Conservation (phyloP, 768 basidiomycete genomes). For the Russula compacta region DNA sequence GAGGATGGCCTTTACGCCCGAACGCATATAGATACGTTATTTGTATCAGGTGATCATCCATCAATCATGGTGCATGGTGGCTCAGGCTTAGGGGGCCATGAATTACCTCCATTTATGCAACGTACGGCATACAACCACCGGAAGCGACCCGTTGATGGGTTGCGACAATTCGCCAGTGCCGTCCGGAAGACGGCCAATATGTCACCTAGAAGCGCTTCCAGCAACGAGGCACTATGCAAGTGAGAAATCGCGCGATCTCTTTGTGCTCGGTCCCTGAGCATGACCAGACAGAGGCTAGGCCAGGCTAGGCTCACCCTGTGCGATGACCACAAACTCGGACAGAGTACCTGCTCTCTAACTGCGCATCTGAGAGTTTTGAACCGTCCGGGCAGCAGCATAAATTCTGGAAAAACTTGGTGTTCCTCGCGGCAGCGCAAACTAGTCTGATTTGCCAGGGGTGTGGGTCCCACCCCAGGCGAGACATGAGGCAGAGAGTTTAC, state of each 20-base stretch:
- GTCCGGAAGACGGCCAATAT: not conserved
- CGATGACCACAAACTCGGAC: not conserved
- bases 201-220: not conserved
- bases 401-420: not conserved
- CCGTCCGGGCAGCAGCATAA: not conserved
- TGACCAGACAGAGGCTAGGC: not conserved
- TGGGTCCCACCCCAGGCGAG: not conserved
- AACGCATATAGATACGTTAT: not conserved
- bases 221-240: not conserved
- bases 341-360: not conserved
- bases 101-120: not conserved
- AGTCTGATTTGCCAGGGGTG: not conserved
- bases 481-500: not conserved
- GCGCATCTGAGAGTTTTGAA: not conserved
- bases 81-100: not conserved
- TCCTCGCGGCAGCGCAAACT: not conserved
- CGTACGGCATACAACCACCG: not conserved
- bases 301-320: not conserved
- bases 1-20: not conserved
- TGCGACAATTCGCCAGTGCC: not conserved
- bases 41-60: not conserved
- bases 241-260: not conserved
- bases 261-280: not conserved
- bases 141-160: not conserved
- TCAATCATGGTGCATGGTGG: not conserved